Evolutionary conservation across 805 yeast genomes (phyloP).

Genomic region (Lipomyces spencermartinsiae): DNA sequence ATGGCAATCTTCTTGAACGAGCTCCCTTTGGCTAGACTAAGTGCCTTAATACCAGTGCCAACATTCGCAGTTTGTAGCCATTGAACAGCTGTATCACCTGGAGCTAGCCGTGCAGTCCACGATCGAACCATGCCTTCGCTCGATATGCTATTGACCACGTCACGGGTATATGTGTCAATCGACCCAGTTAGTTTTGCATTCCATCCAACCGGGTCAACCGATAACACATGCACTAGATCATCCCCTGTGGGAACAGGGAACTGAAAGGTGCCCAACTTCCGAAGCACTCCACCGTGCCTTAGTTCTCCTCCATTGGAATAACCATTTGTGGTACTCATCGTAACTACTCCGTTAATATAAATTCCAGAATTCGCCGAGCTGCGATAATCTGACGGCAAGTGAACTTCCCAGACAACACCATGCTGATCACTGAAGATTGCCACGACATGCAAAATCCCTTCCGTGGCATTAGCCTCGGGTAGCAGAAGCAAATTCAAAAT

Average conservation of each 20-base stretch:
- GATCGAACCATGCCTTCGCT: conserved; percentile 55
- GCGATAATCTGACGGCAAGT: conserved; percentile 16
- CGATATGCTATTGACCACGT: conserved; percentile 66
- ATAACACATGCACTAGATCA: conserved; percentile 45
- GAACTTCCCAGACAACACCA: conserved; percentile 39
- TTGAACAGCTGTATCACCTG: conserved; percentile 41
- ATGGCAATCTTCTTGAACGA: conserved; percentile 78
- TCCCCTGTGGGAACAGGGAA: conserved; percentile 45
- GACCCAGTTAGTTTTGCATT: conserved; percentile 47
- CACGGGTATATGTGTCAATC: conserved; percentile 49
- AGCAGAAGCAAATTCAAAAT: conserved; percentile 44
- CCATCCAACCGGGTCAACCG: conserved; percentile 73
- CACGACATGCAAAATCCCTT: conserved; percentile 24
- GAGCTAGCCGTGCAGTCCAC: conserved; percentile 52
- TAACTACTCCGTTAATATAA: conserved; percentile 4
- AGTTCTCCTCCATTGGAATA: neutral
- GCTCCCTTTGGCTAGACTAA: conserved; percentile 70
- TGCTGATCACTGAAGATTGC: conserved; percentile 38
- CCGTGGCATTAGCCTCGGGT: conserved; percentile 45
- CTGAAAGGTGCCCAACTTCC: conserved; percentile 31
- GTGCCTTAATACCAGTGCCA: conserved; percentile 61
- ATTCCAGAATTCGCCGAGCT: neutral
- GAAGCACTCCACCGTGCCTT: conserved; percentile 10
- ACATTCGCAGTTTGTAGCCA: conserved; percentile 64
- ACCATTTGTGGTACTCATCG: conserved; percentile 3